Base-by-base conservation (phyloP, 768 basidiomycete species). In the Phlebiopsis flavidoalba region DNA sequence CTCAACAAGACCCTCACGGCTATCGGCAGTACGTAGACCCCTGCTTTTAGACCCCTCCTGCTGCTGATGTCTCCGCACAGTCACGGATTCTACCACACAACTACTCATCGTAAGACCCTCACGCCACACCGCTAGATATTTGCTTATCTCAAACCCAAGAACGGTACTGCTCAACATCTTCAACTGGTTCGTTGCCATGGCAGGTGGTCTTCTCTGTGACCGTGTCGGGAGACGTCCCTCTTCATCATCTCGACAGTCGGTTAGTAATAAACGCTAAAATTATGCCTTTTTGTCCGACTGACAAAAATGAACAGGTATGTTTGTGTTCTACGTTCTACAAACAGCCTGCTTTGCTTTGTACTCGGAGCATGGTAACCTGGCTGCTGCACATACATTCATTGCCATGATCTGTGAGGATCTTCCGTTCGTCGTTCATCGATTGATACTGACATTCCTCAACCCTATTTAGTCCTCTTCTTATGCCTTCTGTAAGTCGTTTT, bases 91-190 rank as follows among this genome's bases (percentile, higher is more conserved):
- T 6, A 76, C 73, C 24, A 78, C 74, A 0, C 81, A 82, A 70
- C 66, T 76, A 10, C 63, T 77, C 35, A 72, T 75, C 47, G 78
- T 78, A 62, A 17, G 40, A 43, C 12, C 3, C 11, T 2, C 63
- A 76, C 31, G 53, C 12, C 19, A 37, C 48, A 10, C 8, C 26
- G 35, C 46, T 24, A 11, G 17, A 17, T 43, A 2, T 43, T 36
- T 17, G 14, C 40, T 57, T 2, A 60, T 19, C 24, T 7, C 22
- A 8, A 6, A 22, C 8, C 26, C 5, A 63, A 83, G 78, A 85
- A 85, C 65, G 83, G 81, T 54, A n/a, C 67, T 80, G 59, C 71
- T 84, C 36, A 79, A 80, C 64, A 80, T 84, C 61, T 85, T 74
- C 70, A 84, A 84, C 69, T 80, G 86, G 54, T 69, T 80, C 60